These are phyloP conservation scores for Myxozyma vanderwaltii DNA, from an alignment of 805 yeast genomes.

Conservation along the genomic window DNA sequence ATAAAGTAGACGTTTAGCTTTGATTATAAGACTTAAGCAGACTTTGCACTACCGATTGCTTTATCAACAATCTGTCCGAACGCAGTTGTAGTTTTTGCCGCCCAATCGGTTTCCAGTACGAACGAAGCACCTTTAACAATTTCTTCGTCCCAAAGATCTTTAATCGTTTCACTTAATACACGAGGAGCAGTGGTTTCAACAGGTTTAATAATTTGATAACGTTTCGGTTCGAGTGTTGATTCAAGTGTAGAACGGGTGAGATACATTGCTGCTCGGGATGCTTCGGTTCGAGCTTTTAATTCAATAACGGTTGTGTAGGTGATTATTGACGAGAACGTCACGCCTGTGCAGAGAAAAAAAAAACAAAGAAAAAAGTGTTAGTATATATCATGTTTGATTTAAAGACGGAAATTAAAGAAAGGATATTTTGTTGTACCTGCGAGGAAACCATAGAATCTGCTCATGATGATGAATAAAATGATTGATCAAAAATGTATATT, in stretches of 20 bases:
- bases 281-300: slow-evolving; percentile 52
- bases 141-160: slow-evolving; percentile 80
- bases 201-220: slow-evolving; percentile 9
- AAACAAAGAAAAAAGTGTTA: neutral
- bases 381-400: too few relatives aligned
- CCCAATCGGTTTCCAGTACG: slow-evolving; percentile 41
- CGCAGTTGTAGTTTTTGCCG: slow-evolving; percentile 4
- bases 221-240: slow-evolving; percentile 29
- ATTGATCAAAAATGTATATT: too few relatives aligned
- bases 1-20: too few relatives aligned
- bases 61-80: slow-evolving; percentile 1
- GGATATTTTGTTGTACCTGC: slow-evolving; percentile 55
- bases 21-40: neutral
- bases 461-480: slow-evolving; percentile 41
- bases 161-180: slow-evolving; percentile 58
- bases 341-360: slow-evolving; percentile 45
- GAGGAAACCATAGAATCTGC: slow-evolving; percentile 58
- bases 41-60: neutral
- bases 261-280: slow-evolving; percentile 52
- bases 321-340: slow-evolving; percentile 61
- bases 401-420: neutral
- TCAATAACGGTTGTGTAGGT: slow-evolving; percentile 64
- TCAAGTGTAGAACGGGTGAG: slow-evolving; percentile 55
- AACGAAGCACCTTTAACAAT: slow-evolving; percentile 64
- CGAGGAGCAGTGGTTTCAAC: slow-evolving; percentile 45